Base-by-base conservation (phyloP, 441 rosid species). In the Adansonia madagascariensis region DNA sequence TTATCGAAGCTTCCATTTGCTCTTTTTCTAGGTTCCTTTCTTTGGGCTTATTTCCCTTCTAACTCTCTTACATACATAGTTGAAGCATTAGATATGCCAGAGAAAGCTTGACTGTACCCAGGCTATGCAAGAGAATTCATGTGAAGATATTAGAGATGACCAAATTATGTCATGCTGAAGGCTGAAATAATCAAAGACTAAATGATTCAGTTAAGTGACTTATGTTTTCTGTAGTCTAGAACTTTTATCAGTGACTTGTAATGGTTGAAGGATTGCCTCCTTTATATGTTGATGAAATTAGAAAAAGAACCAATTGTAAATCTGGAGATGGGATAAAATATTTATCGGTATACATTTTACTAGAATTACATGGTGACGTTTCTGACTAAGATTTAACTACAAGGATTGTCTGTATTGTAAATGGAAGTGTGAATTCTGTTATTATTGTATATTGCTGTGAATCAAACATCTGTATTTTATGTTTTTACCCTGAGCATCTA, bases 301-400 rank as follows among this genome's bases (percentile, higher is more conserved):
- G 55, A 47, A 68, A 12, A 17, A 20, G 72, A 68, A 46, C 72
- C 72, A 47, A 20, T 68, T 68, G 18, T 68, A 47, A 68, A 44
- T 46, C 72, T 43, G 71, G 52, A 11, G 35, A 18, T 66, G 53
- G 71, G 31, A 66, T 52, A 52, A 52, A 11, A 15, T 15, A 44
- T 44, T 44, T 52, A 15, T 6, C 2, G 22, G 60, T 1, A 55
- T 55, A 5, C 15, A 20, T 44, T 18, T 65, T 67, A 46, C 53
- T 20, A 4, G 35, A 46, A 44, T 46, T n/a, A 10, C 43, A 62
- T 62, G 67, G 17, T 62, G 44, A 31, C 35, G 18, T 62, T 31
- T 55, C 60, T 27, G 67, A 60, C 65, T 9, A 11, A 14, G 22
- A 17, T 55, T 6, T 55, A n/a, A 2, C 22, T 55, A 8, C 60